Percentiles rank a stretch among this genome's conserved stretches.
Conservation (phyloP, 148 eudicot species). For the Pouteria glomerata region DNA sequence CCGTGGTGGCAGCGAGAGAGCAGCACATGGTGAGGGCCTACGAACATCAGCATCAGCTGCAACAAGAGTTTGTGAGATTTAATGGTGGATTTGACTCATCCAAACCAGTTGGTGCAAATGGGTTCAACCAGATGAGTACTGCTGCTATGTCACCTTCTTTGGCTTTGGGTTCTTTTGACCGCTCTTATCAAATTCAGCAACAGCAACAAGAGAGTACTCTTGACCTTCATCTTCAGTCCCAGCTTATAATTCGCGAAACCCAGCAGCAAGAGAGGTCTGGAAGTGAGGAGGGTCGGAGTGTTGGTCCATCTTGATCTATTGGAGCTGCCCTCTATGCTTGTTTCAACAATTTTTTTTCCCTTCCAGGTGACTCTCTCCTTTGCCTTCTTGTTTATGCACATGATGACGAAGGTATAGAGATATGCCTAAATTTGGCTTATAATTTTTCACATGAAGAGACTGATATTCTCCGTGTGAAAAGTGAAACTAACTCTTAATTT, state of each 20-base stretch:
- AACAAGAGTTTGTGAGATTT: not conserved
- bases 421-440: too few relatives aligned
- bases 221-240: conserved; percentile 12
- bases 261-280: conserved; percentile 29
- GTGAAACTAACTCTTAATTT: too few relatives aligned
- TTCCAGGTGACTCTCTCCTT: too few relatives aligned
- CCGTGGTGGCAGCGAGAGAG: not conserved
- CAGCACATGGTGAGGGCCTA: not conserved
- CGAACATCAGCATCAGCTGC: not conserved
- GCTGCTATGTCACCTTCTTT: conserved; percentile 29
- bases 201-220: conserved; percentile 19
- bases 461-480: too few relatives aligned
- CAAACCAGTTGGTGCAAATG: not conserved
- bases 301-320: conserved; percentile 33
- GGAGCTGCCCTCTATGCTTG: not conserved
- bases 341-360: too few relatives aligned
- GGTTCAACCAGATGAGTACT: not conserved
- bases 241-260: conserved; percentile 13
- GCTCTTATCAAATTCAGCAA: conserved; percentile 30
- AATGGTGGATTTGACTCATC: not conserved
- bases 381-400: too few relatives aligned
- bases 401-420: too few relatives aligned
- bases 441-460: too few relatives aligned
- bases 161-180: conserved; percentile 40
- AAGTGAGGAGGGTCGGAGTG: conserved; percentile 34